phyloP scores from a whole-genome alignment of 768 basidiomycete genomes.

The Termitomyces heimii region DNA sequence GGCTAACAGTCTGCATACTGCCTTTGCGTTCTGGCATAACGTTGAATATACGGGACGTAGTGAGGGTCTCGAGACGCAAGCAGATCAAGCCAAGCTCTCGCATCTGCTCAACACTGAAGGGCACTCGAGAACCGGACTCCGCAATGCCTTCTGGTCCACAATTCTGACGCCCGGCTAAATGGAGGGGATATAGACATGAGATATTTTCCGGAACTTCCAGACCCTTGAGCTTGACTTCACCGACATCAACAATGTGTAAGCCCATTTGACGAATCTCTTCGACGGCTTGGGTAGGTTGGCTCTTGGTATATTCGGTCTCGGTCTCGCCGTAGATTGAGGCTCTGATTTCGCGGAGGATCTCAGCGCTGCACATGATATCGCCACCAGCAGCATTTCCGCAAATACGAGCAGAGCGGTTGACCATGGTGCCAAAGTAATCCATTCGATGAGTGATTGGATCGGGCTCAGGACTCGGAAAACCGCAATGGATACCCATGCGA shows the following conservation, averaged over 20 bases:
- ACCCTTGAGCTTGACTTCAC: slow-evolving; percentile 92
- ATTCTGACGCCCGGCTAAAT: slow-evolving; percentile 66
- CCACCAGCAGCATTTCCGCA: slow-evolving; percentile 81
- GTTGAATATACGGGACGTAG: slow-evolving; percentile 56
- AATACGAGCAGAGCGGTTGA: slow-evolving; percentile 89
- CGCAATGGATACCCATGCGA: slow-evolving; percentile 97
- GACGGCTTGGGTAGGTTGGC: slow-evolving; percentile 54
- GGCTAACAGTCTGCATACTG: slow-evolving; percentile 29
- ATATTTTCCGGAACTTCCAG: slow-evolving; percentile 87
- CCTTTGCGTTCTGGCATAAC: slow-evolving; percentile 37
- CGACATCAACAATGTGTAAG: slow-evolving; percentile 65
- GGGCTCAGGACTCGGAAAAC: slow-evolving; percentile 80
- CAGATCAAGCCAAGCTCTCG: slow-evolving; percentile 67
- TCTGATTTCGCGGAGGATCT: slow-evolving; percentile 78
- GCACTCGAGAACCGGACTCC: slow-evolving; percentile 45
- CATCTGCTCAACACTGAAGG: slow-evolving; percentile 70
- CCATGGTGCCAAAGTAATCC: slow-evolving; percentile 98
- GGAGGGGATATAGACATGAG: slow-evolving; percentile 76
- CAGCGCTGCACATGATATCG: slow-evolving; percentile 88
- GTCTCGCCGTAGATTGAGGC: slow-evolving; percentile 53
- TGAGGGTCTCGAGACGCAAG: slow-evolving; percentile 74
- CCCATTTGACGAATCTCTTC: slow-evolving; percentile 74
- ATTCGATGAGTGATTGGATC: slow-evolving; percentile 91
- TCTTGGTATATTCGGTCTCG: slow-evolving; percentile 55
- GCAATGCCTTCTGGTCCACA: slow-evolving; percentile 25